phyloP scores from a whole-genome alignment of 352 stramenopile species.

The Phytophthora syringae region DNA sequence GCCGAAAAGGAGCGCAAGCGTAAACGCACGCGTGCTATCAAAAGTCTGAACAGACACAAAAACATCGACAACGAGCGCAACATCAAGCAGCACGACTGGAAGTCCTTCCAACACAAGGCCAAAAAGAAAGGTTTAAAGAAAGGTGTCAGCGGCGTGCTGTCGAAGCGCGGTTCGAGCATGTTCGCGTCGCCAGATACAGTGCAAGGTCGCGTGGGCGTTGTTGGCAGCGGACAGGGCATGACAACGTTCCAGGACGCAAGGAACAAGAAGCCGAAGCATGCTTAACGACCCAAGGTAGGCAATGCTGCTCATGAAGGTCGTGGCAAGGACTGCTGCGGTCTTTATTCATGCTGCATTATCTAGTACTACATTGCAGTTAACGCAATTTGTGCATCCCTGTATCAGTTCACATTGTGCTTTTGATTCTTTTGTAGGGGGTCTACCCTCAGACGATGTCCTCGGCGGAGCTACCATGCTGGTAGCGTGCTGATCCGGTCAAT shows the following conservation, averaged over 20 bases:
- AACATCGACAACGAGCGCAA: conserved; percentile 86
- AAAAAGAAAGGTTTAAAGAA: conserved; percentile 78
- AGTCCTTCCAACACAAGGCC: conserved; percentile 85
- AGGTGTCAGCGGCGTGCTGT: conserved; percentile 73
- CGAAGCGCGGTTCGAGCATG: conserved; percentile 86
- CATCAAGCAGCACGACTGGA: conserved; percentile 86
- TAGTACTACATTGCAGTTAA: conserved; percentile 32
- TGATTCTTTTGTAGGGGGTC: conserved; percentile 12
- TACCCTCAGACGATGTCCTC: conserved; percentile 31
- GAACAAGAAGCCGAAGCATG: conserved; percentile 73
- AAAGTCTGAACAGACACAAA: conserved; percentile 89
- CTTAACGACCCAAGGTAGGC: conserved; percentile 34
- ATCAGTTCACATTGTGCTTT: conserved; percentile 15
- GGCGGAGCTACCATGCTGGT: conserved; percentile 28
- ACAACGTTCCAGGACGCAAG: conserved; percentile 75
- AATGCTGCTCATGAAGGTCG: conserved; percentile 8
- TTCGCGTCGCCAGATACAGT: conserved; percentile 89
- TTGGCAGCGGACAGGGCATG: conserved; percentile 90
- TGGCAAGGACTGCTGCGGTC: conserved; percentile 8
- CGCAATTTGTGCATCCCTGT: conserved; percentile 30
- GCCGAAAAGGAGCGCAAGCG: conserved; percentile 88
- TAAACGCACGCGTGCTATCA: conserved; percentile 83
- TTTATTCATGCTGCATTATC: conserved; percentile 29
- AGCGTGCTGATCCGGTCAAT: conserved; percentile 22
- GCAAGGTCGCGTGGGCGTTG: conserved; percentile 84